Evolutionary conservation across 2,329 filamentous ascomycete genomes (phyloP).

Genomic region (Triangularia verruculosa): DNA sequence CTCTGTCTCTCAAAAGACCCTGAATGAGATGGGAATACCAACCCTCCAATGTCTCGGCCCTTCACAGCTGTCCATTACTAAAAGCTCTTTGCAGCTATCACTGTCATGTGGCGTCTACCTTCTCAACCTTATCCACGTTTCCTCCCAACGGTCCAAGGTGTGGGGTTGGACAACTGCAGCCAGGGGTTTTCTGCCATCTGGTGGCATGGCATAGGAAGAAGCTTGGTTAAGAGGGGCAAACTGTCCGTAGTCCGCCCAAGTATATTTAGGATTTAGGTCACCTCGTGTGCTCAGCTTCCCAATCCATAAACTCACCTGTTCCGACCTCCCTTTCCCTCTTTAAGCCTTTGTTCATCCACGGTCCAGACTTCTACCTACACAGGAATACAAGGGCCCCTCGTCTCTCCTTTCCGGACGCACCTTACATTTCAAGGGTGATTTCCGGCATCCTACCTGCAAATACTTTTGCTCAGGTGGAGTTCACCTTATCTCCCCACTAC

Average conservation of each 20-base stretch:
- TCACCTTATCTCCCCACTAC: not conserved
- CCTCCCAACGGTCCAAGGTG: not conserved
- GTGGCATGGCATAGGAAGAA: not conserved
- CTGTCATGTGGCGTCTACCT: not conserved
- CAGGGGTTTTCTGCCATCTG: not conserved
- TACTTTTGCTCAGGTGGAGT: not conserved
- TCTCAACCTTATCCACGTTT: not conserved
- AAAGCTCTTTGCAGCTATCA: not conserved
- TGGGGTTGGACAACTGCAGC: not conserved
- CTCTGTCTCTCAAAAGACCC: not conserved
- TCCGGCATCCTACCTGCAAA: constrained; percentile 3
- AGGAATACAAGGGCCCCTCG: not conserved
- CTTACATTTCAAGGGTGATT: not conserved
- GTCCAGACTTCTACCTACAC: not conserved
- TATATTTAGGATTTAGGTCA: not conserved
- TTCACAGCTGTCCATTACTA: not conserved
- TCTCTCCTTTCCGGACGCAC: not conserved
- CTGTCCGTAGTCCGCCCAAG: not conserved
- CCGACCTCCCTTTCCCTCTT: not conserved
- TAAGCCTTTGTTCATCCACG: not conserved
- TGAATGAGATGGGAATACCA: not conserved
- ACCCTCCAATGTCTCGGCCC: not conserved
- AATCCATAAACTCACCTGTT: not conserved
- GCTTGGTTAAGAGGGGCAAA: not conserved
- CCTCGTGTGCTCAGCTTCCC: not conserved